Conservation (phyloP, 2,329 filamentous ascomycete species). For the Phialocephala subalpina region DNA sequence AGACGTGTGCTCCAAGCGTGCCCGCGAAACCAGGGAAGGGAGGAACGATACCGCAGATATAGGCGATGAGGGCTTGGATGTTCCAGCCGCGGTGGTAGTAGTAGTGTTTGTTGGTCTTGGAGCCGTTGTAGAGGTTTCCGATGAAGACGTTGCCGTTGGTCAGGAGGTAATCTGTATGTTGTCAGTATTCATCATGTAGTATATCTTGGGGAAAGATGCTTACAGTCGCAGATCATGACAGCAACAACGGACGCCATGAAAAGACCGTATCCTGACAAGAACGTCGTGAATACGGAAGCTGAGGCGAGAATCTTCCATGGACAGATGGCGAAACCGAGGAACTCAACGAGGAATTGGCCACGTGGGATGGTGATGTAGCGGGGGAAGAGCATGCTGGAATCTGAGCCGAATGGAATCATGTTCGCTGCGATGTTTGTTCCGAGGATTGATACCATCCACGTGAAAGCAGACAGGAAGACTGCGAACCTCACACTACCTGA, state of each 20-base stretch:
- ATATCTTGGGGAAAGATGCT: slow-evolving; percentile 13
- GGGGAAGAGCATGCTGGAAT: slow-evolving; percentile 61
- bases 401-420: slow-evolving; percentile 60
- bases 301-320: slow-evolving; percentile 71
- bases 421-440: slow-evolving; percentile 66
- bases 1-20: slow-evolving; percentile 44
- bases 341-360: slow-evolving; percentile 60
- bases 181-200: slow-evolving; percentile 30
- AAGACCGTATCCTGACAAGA: slow-evolving; percentile 70
- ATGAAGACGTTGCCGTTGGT: slow-evolving; percentile 48
- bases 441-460: slow-evolving; percentile 61
- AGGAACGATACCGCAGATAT: slow-evolving; percentile 44
- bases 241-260: slow-evolving; percentile 60
- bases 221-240: slow-evolving; percentile 41
- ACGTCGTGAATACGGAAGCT: slow-evolving; percentile 65
- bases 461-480: slow-evolving; percentile 57
- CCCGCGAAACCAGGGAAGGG: slow-evolving; percentile 47
- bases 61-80: slow-evolving; percentile 46
- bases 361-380: slow-evolving; percentile 63
- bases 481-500: slow-evolving; percentile 48
- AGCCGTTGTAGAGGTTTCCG: slow-evolving; percentile 44
- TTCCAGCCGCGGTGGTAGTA: slow-evolving; percentile 46
- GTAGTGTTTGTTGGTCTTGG: slow-evolving; percentile 43
- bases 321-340: slow-evolving; percentile 62
- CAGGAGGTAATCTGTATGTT: slow-evolving; percentile 44